phyloP scores from a whole-genome alignment of 1,284 basidiomycete species.

The Phaffia rhodozyma region DNA sequence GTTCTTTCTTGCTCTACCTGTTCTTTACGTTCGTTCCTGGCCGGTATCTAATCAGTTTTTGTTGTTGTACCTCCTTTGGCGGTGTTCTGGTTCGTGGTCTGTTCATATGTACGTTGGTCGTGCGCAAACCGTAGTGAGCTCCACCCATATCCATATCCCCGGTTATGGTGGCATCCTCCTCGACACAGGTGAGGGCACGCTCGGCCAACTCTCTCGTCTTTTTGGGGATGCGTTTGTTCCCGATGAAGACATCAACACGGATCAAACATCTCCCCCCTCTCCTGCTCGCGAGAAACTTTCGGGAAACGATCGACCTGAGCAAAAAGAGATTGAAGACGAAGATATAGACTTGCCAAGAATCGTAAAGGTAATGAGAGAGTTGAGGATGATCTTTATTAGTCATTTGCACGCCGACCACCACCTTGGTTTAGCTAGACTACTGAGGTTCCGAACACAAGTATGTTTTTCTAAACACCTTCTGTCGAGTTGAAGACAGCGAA shows the following conservation, averaged over 20 bases:
- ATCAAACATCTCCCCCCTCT: background rate
- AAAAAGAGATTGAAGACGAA: too few species aligned
- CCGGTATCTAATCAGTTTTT: background rate
- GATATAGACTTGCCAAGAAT: constrained; percentile 12
- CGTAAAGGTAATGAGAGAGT: constrained; percentile 45
- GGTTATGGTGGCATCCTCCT: constrained; percentile 60
- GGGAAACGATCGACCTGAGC: background rate
- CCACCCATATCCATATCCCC: constrained; percentile 60
- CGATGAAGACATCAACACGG: constrained; percentile 41
- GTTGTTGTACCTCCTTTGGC: background rate
- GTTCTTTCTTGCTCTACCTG: constrained; percentile 20
- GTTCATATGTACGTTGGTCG: background rate
- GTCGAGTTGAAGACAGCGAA: background rate
- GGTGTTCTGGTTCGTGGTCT: too few species aligned
- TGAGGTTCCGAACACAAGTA: constrained; percentile 61
- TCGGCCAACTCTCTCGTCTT: constrained; percentile 70
- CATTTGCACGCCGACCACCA: constrained; percentile 94
- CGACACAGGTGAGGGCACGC: constrained; percentile 83
- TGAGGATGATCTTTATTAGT: constrained; percentile 73
- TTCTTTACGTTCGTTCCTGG: background rate
- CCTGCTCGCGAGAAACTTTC: background rate
- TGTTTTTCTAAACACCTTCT: constrained; percentile 23
- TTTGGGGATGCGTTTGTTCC: constrained; percentile 51
- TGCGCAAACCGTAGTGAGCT: constrained; percentile 46
- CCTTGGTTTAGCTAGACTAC: constrained; percentile 61